A percentile compares a stretch with the other conserved stretches of the same genome.
These are phyloP conservation scores for Ceratocystis ficicola DNA, from an alignment of 2,329 filamentous ascomycete species.

Conservation along the genomic window DNA sequence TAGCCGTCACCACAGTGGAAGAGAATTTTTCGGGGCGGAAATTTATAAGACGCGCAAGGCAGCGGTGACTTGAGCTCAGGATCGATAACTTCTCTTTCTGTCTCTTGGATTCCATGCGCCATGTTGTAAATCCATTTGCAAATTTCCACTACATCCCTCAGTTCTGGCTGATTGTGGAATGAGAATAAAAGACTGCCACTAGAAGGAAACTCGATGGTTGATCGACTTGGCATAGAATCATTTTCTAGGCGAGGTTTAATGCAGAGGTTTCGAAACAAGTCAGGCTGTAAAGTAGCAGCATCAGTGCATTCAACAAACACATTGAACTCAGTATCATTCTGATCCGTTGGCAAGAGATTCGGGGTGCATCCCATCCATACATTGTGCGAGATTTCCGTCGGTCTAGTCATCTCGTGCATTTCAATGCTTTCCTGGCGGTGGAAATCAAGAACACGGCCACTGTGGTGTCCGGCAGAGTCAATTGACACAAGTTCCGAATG, in stretches of 20 bases:
- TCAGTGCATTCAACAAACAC: conserved; percentile 83
- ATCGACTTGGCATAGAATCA: neutral
- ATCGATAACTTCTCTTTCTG: conserved; percentile 6
- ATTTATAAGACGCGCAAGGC: conserved; percentile 23
- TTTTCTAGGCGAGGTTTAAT: conserved; percentile 9
- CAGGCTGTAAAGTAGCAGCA: conserved; percentile 60
- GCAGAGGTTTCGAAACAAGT: conserved; percentile 39
- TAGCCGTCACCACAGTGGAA: conserved; percentile 95
- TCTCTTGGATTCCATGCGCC: conserved; percentile 47
- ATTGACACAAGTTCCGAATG: conserved; percentile 62
- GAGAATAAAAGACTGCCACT: conserved; percentile 86
- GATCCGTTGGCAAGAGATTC: conserved; percentile 42
- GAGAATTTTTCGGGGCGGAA: conserved; percentile 54
- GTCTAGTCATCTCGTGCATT: conserved; percentile 86
- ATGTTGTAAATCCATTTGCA: conserved; percentile 84
- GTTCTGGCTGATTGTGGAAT: conserved; percentile 69
- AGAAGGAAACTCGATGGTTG: conserved; percentile 68
- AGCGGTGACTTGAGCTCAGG: conserved; percentile 23
- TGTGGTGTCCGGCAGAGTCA: conserved; percentile 57
- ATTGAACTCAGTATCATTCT: conserved; percentile 57
- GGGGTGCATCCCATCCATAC: conserved; percentile 76
- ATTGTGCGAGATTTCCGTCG: conserved; percentile 78
- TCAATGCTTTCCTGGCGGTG: conserved; percentile 78
- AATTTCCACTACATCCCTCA: conserved; percentile 72
- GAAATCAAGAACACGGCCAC: conserved; percentile 74